Evolutionary conservation across 106 monocot species (phyloP).

Genomic region (Dendrobium huoshanense): DNA sequence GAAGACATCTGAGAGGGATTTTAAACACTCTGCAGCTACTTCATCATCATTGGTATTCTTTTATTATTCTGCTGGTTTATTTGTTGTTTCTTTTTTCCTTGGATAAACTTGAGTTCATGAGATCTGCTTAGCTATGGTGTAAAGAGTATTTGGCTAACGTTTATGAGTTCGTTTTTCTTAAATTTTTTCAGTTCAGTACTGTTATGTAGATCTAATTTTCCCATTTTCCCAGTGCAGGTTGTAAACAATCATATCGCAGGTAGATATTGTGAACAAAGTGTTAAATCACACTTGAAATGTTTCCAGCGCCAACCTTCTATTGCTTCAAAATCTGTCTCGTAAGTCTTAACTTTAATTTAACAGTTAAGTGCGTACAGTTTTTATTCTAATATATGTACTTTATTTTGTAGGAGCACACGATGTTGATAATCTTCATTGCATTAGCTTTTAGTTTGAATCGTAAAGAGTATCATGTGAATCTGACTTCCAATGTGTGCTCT

Average conservation of each 20-base stretch:
- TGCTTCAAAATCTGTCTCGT: conserved; percentile 23
- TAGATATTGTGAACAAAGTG: conserved; percentile 10
- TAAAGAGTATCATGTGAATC: background rate
- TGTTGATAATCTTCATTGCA: too few relatives aligned
- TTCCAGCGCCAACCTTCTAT: conserved; percentile 7
- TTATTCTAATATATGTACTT: background rate
- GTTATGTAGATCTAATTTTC: background rate
- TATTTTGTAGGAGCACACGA: background rate
- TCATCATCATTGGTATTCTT: conserved; percentile 23
- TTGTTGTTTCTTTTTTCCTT: background rate
- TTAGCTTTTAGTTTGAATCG: background rate
- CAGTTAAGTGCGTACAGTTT: background rate
- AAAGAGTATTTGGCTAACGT: background rate
- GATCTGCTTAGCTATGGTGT: background rate
- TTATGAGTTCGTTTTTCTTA: background rate
- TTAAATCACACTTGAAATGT: conserved; percentile 6
- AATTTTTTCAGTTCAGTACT: conserved; percentile 1
- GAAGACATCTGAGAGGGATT: conserved; percentile 38
- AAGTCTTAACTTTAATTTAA: conserved; percentile 12
- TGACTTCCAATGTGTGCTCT: background rate
- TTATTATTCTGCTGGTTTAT: background rate
- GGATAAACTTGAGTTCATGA: background rate
- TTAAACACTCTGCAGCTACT: conserved; percentile 13
- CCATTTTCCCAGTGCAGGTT: conserved; percentile 14
- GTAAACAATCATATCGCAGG: background rate